These are phyloP conservation scores for Sechiopsis laciniata DNA, from an alignment of 306 rosid species.

Conservation along the genomic window DNA sequence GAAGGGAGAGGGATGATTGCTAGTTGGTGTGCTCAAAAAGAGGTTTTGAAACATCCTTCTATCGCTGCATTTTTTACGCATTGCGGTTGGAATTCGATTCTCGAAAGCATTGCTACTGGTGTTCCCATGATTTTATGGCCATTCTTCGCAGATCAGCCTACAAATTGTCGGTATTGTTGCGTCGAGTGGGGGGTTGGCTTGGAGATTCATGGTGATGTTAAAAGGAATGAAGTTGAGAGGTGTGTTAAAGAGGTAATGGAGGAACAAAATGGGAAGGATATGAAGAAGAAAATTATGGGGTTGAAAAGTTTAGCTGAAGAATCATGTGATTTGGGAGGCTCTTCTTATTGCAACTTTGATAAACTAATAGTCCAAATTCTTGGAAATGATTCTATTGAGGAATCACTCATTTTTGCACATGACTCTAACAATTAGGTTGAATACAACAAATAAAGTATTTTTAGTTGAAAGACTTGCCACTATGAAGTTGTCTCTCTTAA, in stretches of 20 bases:
- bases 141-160: slow-evolving; percentile 34
- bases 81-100: slow-evolving; percentile 24
- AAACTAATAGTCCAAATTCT: too few relatives aligned
- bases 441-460: too few relatives aligned
- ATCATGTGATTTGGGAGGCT: not conserved
- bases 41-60: slow-evolving; percentile 39
- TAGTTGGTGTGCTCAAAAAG: slow-evolving; percentile 51
- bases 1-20: slow-evolving; percentile 32
- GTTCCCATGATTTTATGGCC: slow-evolving; percentile 40
- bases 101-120: slow-evolving; percentile 37
- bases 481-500: too few relatives aligned
- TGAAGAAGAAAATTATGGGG: slow-evolving; percentile 28
- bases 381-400: too few relatives aligned
- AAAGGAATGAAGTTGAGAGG: slow-evolving; percentile 35
- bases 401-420: too few relatives aligned
- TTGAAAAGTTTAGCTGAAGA: slow-evolving; percentile 12
- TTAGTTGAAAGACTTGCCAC: too few relatives aligned
- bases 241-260: slow-evolving; percentile 33
- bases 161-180: slow-evolving; percentile 28
- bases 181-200: slow-evolving; percentile 40
- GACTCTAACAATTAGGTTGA: too few relatives aligned
- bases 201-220: slow-evolving; percentile 31
- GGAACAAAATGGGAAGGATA: slow-evolving; percentile 37
- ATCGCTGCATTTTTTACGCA: slow-evolving; percentile 36
- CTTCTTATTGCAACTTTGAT: too few relatives aligned